Conservation (phyloP, 352 stramenopile genomes). For the Pythium sp. region DNA sequence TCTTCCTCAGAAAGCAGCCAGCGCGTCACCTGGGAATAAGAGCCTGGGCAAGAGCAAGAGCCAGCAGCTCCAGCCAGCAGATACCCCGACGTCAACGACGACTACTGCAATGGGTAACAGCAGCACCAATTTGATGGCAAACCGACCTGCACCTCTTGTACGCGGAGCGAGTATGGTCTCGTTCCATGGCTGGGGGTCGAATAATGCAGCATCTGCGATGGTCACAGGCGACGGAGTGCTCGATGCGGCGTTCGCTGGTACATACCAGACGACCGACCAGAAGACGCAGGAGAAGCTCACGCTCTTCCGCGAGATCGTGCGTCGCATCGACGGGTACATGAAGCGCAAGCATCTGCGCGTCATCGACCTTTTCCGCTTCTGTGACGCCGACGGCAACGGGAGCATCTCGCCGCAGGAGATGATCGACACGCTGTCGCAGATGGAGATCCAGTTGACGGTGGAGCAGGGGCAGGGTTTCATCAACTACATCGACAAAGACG, state of each 20-base stretch:
- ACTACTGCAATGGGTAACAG: background rate
- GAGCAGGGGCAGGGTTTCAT: conserved; percentile 71
- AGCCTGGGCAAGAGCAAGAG: conserved; percentile 16
- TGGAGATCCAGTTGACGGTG: conserved; percentile 76
- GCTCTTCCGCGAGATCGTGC: conserved; percentile 72
- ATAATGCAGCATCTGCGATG: background rate
- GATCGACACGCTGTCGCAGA: conserved; percentile 80
- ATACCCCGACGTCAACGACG: background rate
- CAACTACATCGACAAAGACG: conserved; percentile 78
- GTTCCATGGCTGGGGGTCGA: background rate
- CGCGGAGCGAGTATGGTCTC: background rate
- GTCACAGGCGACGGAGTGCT: conserved; percentile 11
- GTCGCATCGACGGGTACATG: conserved; percentile 83
- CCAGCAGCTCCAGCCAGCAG: conserved; percentile 5
- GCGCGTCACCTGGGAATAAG: background rate
- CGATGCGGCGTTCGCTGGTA: conserved; percentile 42
- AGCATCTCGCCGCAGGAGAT: conserved; percentile 79
- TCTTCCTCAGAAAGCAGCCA: background rate
- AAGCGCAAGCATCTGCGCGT: conserved; percentile 81
- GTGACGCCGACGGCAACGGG: conserved; percentile 72
- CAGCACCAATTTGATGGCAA: background rate
- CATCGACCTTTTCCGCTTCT: conserved; percentile 86
- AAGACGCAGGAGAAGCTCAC: conserved; percentile 66
- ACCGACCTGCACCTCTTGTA: background rate
- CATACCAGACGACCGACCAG: conserved; percentile 66